Evolutionary conservation across 106 monocot species (phyloP), one percentile per base, ranked within the genome.

Genomic region (Xerophyta viscosa): DNA sequence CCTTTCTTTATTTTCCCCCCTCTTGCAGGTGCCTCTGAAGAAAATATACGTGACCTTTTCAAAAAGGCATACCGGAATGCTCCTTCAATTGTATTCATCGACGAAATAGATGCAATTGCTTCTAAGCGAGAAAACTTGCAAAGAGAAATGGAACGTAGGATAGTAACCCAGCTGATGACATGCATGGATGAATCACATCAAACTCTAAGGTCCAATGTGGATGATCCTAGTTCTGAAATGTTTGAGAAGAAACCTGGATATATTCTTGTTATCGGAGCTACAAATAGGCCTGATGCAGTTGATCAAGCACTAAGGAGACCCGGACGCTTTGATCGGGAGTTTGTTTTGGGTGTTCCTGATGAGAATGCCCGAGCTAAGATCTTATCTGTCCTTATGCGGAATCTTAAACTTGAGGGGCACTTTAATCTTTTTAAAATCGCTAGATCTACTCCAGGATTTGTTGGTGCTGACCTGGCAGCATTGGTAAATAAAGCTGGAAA

Each of bases 81-180:
- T 43, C 89, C 96, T 49, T 89, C 96, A 24, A 90, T 98, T 37
- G 65, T 98, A 36, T 90, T 98, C 42, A 98, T 98, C 44, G 96
- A 98, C 57, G 89, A 98, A 67, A 89, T 98, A 36, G 96, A 98
- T 70, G 89, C 96, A 24, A 98, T 98, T 64, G 96, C 86, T 60
- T 89, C 96, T 26, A 90, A 98, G 71, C 70, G 89, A 49, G 96
- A 90, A 31, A 86, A 82, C 63, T 27, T 80, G 29, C 89, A 86
- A 28, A 79, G 81, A 58, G 85, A 98, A 65, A 89, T 98, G 96
- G 96, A 98, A 50, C 73, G 79, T 0, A 52, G 96, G 29, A 98
- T 98, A 67, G 96, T 89, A 5, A 98, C 89, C 37, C 96, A 98
- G 37, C 65, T 98, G 41, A 89, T 98, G 82, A 98, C 82, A 26